These are phyloP conservation scores for Ophiosphaerella herpotricha DNA, from an alignment of 2,329 filamentous ascomycete genomes.

Conservation along the genomic window DNA sequence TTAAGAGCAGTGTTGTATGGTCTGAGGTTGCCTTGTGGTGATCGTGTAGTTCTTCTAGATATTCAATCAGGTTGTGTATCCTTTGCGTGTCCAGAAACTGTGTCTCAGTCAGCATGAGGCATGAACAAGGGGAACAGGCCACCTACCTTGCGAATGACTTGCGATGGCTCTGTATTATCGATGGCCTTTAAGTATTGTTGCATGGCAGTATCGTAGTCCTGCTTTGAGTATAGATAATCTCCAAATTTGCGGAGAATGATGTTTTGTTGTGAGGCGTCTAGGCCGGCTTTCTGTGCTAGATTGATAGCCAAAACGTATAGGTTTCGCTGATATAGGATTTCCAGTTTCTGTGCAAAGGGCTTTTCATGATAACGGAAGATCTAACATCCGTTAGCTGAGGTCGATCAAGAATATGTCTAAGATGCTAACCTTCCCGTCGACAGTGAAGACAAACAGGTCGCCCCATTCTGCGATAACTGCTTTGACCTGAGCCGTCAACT, in stretches of 20 bases:
- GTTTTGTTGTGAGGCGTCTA: conserved; percentile 82
- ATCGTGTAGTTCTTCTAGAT: conserved; percentile 93
- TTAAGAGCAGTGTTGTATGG: conserved; percentile 90
- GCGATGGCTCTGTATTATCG: conserved; percentile 92
- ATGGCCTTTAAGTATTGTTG: conserved; percentile 96
- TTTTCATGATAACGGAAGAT: conserved; percentile 90
- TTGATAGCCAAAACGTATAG: conserved; percentile 91
- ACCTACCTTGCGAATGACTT: conserved; percentile 85
- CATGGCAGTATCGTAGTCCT: conserved; percentile 98
- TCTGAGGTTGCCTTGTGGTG: conserved; percentile 91
- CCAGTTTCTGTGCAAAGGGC: conserved; percentile 83
- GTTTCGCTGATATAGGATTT: conserved; percentile 92
- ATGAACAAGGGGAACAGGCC: neutral
- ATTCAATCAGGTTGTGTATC: conserved; percentile 96
- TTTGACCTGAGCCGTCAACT: conserved; percentile 78
- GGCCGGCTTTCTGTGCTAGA: conserved; percentile 83
- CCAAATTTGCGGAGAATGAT: conserved; percentile 92
- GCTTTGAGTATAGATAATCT: conserved; percentile 91
- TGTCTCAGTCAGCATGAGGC: conserved; percentile 10
- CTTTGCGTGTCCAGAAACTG: conserved; percentile 91
- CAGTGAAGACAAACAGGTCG: conserved; percentile 84
- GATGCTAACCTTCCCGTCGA: conserved; percentile 81
- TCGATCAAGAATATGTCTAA: neutral
- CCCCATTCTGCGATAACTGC: conserved; percentile 87
- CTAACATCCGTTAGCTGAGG: conserved; percentile 50